Evolutionary conservation across 2,329 filamentous ascomycete species (phyloP), one percentile per base, ranked within the genome.

Genomic region (Talaromyces sp.): DNA sequence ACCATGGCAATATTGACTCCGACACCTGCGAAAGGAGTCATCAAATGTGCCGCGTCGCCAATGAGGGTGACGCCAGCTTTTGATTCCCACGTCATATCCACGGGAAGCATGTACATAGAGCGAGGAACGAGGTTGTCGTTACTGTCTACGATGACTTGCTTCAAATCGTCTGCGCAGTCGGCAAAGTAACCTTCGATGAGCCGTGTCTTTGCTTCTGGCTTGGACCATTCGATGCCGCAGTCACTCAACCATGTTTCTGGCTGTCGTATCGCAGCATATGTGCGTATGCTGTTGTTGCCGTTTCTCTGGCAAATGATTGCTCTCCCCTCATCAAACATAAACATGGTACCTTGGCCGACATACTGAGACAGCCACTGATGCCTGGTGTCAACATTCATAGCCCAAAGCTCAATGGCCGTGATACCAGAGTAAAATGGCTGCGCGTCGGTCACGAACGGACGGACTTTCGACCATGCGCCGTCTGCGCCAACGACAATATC

Each of bases 241-340:
- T 75, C 77, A 12, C 78, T 55, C 16, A 75, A 37, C 67, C 75
- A 79, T 25, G 70, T 71, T 40, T 79, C 75, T 2, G 77, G 75
- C 16, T 75, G 75, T 14, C 72, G 68, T 11, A 76, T 69, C 58
- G 73, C 77, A 2, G 71, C 76, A 60, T 75, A 67, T 1, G 81
- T 70, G 60, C 73, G 73, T 28, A 85, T 67, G 65, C 77, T 80
- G 8, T 80, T 81, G 62, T 84, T 79, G 39, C 83, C 83, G 66
- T 79, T 74, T 62, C 80, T 77, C 70, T 84, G 81, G 14, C 71
- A 68, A 3, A 72, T 66, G 12, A 84, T 62, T 39, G 46, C 23
- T 23, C 59, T 11, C 5, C 44, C 46, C 46, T 52, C 33, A 12
- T 44, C 59, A 18, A 61, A 61, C 21, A 37, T 28, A 14, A 44